Evolutionary conservation across 75 land plant species (phyloP).

Genomic region (Pinus taeda): DNA sequence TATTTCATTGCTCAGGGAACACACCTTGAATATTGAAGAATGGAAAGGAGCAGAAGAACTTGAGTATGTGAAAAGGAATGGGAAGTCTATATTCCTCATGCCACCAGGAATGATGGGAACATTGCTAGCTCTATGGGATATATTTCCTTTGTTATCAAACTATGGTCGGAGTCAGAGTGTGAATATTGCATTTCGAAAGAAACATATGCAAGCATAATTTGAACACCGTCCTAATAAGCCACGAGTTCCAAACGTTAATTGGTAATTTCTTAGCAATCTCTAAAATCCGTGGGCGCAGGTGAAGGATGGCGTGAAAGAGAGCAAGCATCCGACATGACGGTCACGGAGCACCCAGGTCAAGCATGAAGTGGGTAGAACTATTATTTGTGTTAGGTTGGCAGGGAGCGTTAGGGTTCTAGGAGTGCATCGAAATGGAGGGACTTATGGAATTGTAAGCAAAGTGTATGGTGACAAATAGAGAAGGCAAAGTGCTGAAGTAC

Average conservation of each 20-base stretch:
- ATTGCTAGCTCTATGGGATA: conserved; percentile 71
- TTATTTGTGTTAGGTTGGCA: too few relatives aligned
- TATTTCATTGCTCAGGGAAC: conserved; percentile 64
- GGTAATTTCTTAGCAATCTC: conserved; percentile 91
- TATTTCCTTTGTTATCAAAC: conserved; percentile 83
- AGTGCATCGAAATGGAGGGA: too few relatives aligned
- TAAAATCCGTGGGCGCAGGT: conserved; percentile 95
- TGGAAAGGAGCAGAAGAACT: conserved; percentile 86
- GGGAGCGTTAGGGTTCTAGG: too few relatives aligned
- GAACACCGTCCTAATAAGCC: conserved; percentile 54
- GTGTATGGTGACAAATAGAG: too few relatives aligned
- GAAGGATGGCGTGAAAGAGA: conserved; percentile 25
- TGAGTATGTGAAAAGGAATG: conserved; percentile 90
- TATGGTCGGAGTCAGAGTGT: conserved; percentile 80
- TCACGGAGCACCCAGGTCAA: too few relatives aligned
- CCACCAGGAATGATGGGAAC: conserved; percentile 95
- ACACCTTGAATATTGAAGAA: conserved; percentile 57
- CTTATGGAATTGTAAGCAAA: too few relatives aligned
- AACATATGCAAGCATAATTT: conserved; percentile 87
- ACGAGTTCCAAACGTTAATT: conserved; percentile 47
- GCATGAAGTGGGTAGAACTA: too few relatives aligned
- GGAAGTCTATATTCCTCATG: conserved; percentile 91
- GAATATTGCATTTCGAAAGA: conserved; percentile 68
- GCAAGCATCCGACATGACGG: too few relatives aligned
- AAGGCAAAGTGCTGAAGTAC: too few relatives aligned